A percentile compares a stretch with the other conserved stretches of the same genome.
These are phyloP conservation scores for Colletotrichum sp. DNA, from an alignment of 2,329 filamentous ascomycete species.

Conservation along the genomic window DNA sequence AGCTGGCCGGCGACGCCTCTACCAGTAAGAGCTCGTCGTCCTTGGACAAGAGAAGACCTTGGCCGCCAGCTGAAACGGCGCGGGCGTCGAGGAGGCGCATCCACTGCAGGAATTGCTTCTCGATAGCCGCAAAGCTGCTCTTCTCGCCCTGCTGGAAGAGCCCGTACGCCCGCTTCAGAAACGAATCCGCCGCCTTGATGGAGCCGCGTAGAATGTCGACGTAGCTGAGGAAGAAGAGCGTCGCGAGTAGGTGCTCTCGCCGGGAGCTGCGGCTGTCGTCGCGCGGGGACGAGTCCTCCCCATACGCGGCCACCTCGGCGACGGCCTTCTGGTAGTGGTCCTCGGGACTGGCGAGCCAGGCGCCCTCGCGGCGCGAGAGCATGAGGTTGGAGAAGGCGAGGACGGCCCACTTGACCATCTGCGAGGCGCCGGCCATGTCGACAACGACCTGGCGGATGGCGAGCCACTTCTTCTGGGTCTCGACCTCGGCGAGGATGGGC, in stretches of 20 bases:
- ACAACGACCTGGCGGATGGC: conserved; percentile 52
- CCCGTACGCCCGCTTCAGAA: conserved; percentile 53
- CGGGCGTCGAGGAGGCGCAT: conserved; percentile 59
- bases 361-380: conserved; percentile 38
- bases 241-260: conserved; percentile 50
- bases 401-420: conserved; percentile 52
- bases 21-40: conserved; percentile 51
- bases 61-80: conserved; percentile 60
- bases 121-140: conserved; percentile 38
- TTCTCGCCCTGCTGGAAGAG: conserved; percentile 49
- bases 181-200: conserved; percentile 50
- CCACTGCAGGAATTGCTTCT: conserved; percentile 58
- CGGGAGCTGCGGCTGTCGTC: conserved; percentile 28
- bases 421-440: conserved; percentile 49
- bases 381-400: conserved; percentile 56
- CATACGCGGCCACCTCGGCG: conserved; percentile 32
- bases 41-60: conserved; percentile 56
- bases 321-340: conserved; percentile 42
- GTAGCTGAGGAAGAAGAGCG: conserved; percentile 60
- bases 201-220: conserved; percentile 51
- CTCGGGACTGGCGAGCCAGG: conserved; percentile 33
- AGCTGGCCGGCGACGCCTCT: conserved; percentile 47
- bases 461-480: conserved; percentile 57
- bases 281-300: neutral
- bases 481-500: conserved; percentile 57